Percentiles rank a stretch among this genome's conserved stretches.
These are phyloP conservation scores for Oidiodendron maius DNA, from an alignment of 495 filamentous ascomycete genomes.

Conservation along the genomic window DNA sequence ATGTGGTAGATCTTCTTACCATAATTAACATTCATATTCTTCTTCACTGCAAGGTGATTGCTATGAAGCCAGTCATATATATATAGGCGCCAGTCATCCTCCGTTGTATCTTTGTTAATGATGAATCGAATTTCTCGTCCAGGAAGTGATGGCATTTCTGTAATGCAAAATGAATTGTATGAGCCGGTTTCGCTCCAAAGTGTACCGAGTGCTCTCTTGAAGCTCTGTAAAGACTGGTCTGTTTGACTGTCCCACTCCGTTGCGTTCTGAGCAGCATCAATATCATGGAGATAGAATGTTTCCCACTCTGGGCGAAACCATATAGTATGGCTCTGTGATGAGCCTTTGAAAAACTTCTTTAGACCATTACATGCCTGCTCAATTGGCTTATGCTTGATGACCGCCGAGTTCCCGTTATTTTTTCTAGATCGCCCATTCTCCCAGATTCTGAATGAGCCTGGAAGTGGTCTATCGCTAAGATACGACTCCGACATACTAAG, in stretches of 20 bases:
- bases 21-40: neutral
- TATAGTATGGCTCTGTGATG: neutral
- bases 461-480: neutral
- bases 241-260: neutral
- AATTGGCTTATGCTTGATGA: constrained; percentile 1
- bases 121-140: neutral
- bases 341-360: neutral
- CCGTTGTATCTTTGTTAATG: neutral
- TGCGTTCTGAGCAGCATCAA: neutral
- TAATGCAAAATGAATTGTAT: neutral
- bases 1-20: neutral
- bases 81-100: constrained; percentile 4
- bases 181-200: neutral
- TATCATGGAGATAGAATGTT: neutral
- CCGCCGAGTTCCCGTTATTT: neutral
- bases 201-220: neutral
- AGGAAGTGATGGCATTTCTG: neutral
- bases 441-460: constrained; percentile 5
- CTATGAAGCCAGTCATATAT: constrained; percentile 8
- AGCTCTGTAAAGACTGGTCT: neutral
- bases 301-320: constrained; percentile 9
- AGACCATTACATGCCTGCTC: neutral
- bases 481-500: neutral
- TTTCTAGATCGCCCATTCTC: neutral
- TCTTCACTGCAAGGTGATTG: neutral